Base-by-base conservation (phyloP, 768 basidiomycete species). In the Trametes cingulata region DNA sequence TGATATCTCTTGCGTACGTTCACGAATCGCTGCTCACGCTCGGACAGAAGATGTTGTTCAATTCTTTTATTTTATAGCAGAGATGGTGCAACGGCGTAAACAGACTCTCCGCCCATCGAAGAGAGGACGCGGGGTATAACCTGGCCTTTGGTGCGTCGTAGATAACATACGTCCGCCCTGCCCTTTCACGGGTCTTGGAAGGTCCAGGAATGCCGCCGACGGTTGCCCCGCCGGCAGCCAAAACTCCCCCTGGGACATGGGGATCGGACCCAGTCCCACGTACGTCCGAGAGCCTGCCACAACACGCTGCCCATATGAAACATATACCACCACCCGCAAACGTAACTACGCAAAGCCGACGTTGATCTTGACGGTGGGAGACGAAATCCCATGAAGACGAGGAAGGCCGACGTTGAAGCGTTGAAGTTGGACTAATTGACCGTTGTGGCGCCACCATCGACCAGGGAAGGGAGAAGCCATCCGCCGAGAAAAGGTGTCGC, bases 61-160 rank as follows among this genome's bases (percentile, higher is more conserved):
- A n/a, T 5, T 22, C 33, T 14, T 43, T 20, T 49, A 19, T 50
- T 49, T 41, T 35, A 8, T 17, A 57, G 27, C 56, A 57, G 39
- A 49, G 37, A 57, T 57, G 56, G 56, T 15, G 29, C 51, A 46
- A 22, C 35, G 49, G 42, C 40, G 53, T 20, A 19, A 35, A 36
- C 52, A 36, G 22, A 42, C 53, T 54, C 60, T 50, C 41, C 45
- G 61, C 61, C 55, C 61, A 57, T 62, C 19, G 13, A 56, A 62
- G 61, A 25, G 61, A 62, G 61, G 61, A 48, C 61, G 61, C 41
- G 61, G 61, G 61, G 56, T 58, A 51, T 45, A 62, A 62, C 61
- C 61, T 62, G 56, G 61, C 61, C 56, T 55, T 58, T 41, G 25
- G 43, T 57, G 50, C 61, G 61, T 48, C 56, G 61, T 58, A 62